Conservation (phyloP, 1,139 yeast genomes). For the Scheffersomyces titani region DNA sequence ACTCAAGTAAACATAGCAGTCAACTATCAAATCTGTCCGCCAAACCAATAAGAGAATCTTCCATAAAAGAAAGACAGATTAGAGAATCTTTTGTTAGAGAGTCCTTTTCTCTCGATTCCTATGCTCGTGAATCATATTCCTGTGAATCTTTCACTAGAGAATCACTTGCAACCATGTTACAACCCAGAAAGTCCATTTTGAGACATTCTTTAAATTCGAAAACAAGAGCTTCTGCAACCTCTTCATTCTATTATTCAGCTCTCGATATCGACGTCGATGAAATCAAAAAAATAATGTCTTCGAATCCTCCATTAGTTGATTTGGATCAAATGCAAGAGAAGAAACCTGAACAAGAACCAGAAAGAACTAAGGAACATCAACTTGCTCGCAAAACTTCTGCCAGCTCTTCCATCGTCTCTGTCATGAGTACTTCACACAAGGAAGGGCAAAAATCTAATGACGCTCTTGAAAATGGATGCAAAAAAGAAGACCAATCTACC, state of each 20-base stretch:
- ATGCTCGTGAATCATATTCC: background rate
- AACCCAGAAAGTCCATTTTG: background rate
- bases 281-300: conserved; percentile 1
- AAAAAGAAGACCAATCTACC: conserved; percentile 1
- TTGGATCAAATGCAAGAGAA: background rate
- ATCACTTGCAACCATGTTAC: background rate
- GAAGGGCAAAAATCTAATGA: background rate
- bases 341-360: conserved; percentile 6
- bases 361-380: conserved; percentile 16
- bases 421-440: conserved; percentile 20
- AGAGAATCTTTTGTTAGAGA: background rate
- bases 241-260: conserved; percentile 17
- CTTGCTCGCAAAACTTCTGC: background rate
- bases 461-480: background rate
- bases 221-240: conserved; percentile 8
- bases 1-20: background rate
- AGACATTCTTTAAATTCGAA: conserved; percentile 1
- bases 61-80: background rate
- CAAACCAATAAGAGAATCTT: background rate
- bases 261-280: conserved; percentile 4
- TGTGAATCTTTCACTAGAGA: background rate
- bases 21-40: background rate
- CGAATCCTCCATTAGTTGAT: conserved; percentile 1
- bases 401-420: conserved; percentile 18
- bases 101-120: background rate